phyloP scores from a whole-genome alignment of 768 basidiomycete species.

The Xerocomellus amylosporus region DNA sequence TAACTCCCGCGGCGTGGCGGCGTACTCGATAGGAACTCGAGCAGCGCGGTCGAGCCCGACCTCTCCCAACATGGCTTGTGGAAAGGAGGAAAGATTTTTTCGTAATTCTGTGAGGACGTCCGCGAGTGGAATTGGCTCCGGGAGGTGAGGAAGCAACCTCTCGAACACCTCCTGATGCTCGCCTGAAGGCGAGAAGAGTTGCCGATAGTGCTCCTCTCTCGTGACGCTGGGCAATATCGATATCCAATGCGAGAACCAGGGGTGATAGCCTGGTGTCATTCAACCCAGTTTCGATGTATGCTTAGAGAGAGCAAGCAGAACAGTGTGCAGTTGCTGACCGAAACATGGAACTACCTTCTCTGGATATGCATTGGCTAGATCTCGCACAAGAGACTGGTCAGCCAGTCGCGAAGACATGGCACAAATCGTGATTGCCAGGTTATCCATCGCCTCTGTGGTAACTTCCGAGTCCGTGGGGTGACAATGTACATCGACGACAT shows the following conservation, averaged over 20 bases:
- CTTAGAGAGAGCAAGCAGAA: constrained; percentile 11
- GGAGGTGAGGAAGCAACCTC: constrained; percentile 60
- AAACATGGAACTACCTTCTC: constrained; percentile 82
- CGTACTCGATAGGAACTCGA: constrained; percentile 63
- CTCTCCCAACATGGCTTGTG: constrained; percentile 85
- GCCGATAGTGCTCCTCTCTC: constrained; percentile 74
- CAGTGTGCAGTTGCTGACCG: constrained; percentile 49
- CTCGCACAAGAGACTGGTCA: constrained; percentile 72
- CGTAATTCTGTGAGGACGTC: constrained; percentile 62
- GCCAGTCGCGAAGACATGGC: constrained; percentile 71
- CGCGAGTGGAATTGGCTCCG: constrained; percentile 63
- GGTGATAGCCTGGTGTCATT: constrained; percentile 73
- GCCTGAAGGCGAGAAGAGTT: constrained; percentile 53
- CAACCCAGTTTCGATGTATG: constrained; percentile 7
- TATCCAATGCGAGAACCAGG: constrained; percentile 89
- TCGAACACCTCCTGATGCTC: constrained; percentile 45
- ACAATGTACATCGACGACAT: constrained; percentile 86
- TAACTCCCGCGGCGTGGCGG: constrained; percentile 49
- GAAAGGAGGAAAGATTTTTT: constrained; percentile 54
- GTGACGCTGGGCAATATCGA: constrained; percentile 41
- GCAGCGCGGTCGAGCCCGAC: constrained; percentile 86
- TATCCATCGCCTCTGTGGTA: constrained; percentile 46
- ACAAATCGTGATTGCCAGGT: constrained; percentile 65
- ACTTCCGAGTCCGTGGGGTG: constrained; percentile 83
- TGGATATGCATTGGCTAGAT: constrained; percentile 59